Evolutionary conservation across 78 protist genomes (phyloP).

Genomic region (Isochrysis galbana): DNA sequence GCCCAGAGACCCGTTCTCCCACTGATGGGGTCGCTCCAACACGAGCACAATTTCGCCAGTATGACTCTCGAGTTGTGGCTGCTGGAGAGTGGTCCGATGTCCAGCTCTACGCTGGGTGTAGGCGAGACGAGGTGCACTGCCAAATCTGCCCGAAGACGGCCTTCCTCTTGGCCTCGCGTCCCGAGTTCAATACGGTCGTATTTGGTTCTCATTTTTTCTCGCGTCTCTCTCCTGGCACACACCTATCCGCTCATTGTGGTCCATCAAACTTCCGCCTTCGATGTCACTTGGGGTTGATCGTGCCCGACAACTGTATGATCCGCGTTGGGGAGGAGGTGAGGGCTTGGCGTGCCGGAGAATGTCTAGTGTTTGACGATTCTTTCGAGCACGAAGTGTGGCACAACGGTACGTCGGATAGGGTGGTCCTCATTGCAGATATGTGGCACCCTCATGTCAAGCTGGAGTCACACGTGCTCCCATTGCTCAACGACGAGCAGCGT

Average conservation of each 20-base stretch:
- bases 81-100: not conserved
- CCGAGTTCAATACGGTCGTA: not conserved
- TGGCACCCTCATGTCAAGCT: not conserved
- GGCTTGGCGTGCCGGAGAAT: not conserved
- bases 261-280: not conserved
- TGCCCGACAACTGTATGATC: not conserved
- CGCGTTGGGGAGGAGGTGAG: not conserved
- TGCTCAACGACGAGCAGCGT: not conserved
- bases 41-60: not conserved
- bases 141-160: not conserved
- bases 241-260: not conserved
- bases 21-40: not conserved
- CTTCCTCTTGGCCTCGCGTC: not conserved
- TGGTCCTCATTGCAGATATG: not conserved
- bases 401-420: not conserved
- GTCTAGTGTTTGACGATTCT: not conserved
- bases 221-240: not conserved
- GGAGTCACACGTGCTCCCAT: not conserved
- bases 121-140: not conserved
- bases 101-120: not conserved
- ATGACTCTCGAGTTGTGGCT: not conserved
- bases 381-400: not conserved
- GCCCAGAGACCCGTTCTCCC: no score
- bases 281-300: not conserved
- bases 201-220: not conserved